Base-by-base conservation (phyloP, 805 yeast species). In the Suhomyces sp. region DNA sequence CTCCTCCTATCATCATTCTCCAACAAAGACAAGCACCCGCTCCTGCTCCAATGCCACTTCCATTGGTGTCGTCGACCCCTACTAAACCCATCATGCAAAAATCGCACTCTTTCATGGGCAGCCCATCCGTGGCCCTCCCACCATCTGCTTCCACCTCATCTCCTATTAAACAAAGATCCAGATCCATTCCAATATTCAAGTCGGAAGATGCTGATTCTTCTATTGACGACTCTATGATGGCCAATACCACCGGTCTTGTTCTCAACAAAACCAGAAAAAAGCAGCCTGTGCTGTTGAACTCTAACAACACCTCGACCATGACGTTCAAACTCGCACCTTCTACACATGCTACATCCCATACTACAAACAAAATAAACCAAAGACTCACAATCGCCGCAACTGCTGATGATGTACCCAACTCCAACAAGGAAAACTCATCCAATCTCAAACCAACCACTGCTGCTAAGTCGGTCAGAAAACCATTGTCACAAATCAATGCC, bases 301-400 rank as follows among this genome's bases (percentile, higher is more conserved):
- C 71, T 4, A 58, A 51, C 19, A 63, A 54, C 29, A 58, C 70
- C 33, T 61, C 67, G 6, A 70, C 72, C 22, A 66, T 66, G 69
- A 72, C 75, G 2, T 72, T 73, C 61, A 71, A 67, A 56, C 69
- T 73, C 57, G 67, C 66, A 51, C 65, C 74, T 15, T 63, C 54
- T 42, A n/a, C 29, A 23, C 12, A 13, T 4, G 15, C 48, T 24
- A 22, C 31, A 27, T 27, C 47, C n/a, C 22, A 29, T 6, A 49
- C 36, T 24, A 49, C 50, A 6, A 54, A 68, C 24, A 68, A 66
- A 38, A 55, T 65, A 53, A 69, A 68, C 9, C 59, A 65, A 17
- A 62, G 67, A 49, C 60, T 66, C 22, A 69, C 70, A 5, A 51
- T 60, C 41, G 60, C 64, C 31, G 54, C 59, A n/a, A 56, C 50